phyloP scores from a whole-genome alignment of 2,329 filamentous ascomycete species.

The Scleromitrula shiraiana region DNA sequence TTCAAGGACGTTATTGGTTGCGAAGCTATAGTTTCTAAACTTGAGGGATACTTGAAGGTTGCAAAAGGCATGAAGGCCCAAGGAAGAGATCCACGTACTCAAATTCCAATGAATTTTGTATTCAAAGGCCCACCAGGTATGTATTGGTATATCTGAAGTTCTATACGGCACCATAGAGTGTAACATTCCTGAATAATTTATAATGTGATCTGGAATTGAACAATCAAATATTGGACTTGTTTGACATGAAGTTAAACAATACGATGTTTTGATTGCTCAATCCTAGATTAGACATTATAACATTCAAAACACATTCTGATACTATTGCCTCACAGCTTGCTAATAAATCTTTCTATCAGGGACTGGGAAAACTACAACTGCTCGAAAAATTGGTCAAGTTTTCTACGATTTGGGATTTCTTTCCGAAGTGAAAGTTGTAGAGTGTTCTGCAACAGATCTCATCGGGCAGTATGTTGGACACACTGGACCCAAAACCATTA shows the following conservation, averaged over 20 bases:
- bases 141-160: fast-evolving
- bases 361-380: constrained; percentile 67
- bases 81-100: constrained; percentile 40
- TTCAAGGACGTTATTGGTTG: constrained; percentile 46
- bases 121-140: constrained; percentile 52
- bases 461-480: constrained; percentile 63
- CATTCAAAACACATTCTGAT: background rate
- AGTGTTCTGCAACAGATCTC: constrained; percentile 61
- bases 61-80: constrained; percentile 37
- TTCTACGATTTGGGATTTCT: constrained; percentile 70
- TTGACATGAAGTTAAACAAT: no score
- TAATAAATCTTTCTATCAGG: constrained; percentile 30
- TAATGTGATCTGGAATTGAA: no score
- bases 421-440: constrained; percentile 48
- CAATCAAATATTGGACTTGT: no score
- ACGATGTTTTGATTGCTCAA: no score
- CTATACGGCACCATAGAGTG: no score
- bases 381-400: constrained; percentile 65
- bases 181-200: no score
- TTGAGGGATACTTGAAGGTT: constrained; percentile 41
- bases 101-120: constrained; percentile 50
- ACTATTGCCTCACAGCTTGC: no score
- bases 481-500: constrained; percentile 57
- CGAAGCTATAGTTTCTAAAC: constrained; percentile 39
- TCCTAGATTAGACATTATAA: no score